Base-by-base conservation (phyloP, 1,284 basidiomycete genomes). In the Trametes pubescens region DNA sequence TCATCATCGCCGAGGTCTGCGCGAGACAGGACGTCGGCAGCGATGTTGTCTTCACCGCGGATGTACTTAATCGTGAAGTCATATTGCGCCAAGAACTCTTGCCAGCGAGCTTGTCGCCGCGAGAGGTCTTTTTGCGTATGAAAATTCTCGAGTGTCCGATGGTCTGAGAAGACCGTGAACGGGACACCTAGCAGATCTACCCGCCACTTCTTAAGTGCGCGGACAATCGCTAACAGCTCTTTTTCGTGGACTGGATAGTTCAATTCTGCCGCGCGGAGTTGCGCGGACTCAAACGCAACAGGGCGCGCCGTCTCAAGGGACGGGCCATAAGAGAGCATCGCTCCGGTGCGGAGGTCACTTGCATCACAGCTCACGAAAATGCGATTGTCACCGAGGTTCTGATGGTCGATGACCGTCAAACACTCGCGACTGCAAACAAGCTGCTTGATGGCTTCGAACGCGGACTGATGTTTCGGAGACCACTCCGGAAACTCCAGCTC, bases 91-190 rank as follows among this genome's bases (percentile, higher is more conserved):
- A 84, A 38, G 13, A 72, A 70, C 57, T 82, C 77, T 60, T 74
- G 68, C 80, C 81, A 84, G 0, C 73, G 68, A 0, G 71, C 69
- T 60, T 83, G 81, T 0, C 73, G 57, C 0, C 68, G 51, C 0
- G 78, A 80, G 0, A 83, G 68, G 16, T 80, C 71, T 2, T 67
- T 55, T 55, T 84, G 80, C 0, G 65, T 67, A 1, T 68, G 2
- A 49, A 84, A 80, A 58, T 77, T 74, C 37, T 80, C 71, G 0
- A 84, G 70, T 0, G 78, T 81, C 0, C 68, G 51, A 61, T 85
- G 82, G 62, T 83, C 78, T 0, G 79, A 81, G 51, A 74, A 76
- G 0, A 83, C 68, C 0, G 58, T 51, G 44, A 83, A 75, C 0
- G 59, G 70, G 0, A 61, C 48, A 0, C 79, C 80, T 0, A 82